Percentiles rank a stretch among this genome's conserved stretches.
These are phyloP conservation scores for Albophoma yamanashiensis DNA, from an alignment of 2,329 filamentous ascomycete species.

Conservation along the genomic window DNA sequence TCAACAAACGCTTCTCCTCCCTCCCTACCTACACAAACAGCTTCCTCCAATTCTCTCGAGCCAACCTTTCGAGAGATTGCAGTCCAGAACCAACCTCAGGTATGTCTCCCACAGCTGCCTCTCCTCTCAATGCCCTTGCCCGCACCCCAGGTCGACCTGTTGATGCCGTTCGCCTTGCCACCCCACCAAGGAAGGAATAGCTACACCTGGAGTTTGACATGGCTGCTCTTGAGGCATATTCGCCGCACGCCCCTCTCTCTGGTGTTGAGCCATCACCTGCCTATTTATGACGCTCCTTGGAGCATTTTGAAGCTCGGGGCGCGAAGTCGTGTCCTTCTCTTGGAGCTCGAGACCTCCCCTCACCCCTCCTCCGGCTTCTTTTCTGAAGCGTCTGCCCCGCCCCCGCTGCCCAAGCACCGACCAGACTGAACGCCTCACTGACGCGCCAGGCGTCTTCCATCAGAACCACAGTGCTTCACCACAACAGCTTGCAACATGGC, in stretches of 20 bases:
- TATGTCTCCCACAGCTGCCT: background rate
- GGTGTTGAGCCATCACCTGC: background rate
- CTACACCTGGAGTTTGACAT: background rate
- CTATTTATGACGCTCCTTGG: background rate
- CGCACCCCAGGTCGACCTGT: background rate
- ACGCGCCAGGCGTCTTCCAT: background rate
- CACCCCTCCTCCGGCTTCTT: conserved; percentile 2
- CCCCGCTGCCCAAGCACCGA: background rate
- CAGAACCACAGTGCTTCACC: background rate
- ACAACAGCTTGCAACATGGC: conserved; percentile 55
- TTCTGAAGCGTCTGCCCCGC: conserved; percentile 1
- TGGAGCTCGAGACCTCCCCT: conserved; percentile 1
- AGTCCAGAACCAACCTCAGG: background rate
- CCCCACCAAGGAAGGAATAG: conserved; percentile 11
- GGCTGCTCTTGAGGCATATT: conserved; percentile 2
- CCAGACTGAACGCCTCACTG: background rate
- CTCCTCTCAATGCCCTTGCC: background rate
- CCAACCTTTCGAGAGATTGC: background rate
- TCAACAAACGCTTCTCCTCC: background rate
- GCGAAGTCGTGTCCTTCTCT: background rate
- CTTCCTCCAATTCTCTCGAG: background rate
- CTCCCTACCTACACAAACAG: background rate
- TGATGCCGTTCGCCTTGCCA: background rate
- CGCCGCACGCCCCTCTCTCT: background rate
- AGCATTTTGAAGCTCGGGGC: background rate